Evolutionary conservation across 345 rosid species (phyloP), one percentile per base, ranked within the genome.

Genomic region (Murraya paniculata): DNA sequence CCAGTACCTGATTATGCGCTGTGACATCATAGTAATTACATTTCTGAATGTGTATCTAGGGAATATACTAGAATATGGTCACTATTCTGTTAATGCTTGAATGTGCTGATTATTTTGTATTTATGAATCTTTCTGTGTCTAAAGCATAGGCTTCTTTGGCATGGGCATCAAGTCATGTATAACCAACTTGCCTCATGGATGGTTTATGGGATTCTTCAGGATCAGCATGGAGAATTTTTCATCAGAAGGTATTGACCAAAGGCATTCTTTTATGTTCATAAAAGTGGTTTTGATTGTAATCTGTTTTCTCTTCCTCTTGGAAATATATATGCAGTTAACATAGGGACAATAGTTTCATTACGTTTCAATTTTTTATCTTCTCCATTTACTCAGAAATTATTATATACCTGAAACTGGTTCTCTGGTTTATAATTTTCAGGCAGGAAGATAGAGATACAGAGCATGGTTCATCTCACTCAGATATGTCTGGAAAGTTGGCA

Each of bases 121-220:
- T 28, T 74, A 33, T 79, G 56, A 55, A 59, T 76, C 36, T 69
- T 60, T 64, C 45, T 81, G 73, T 58, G 73, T 64, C 71, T 69
- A 82, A 81, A 83, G 69, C 71, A 74, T 78, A 95, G 98, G 91
- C 98, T 95, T 85, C 95, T 92, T 84, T 95, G 99, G 99, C 97
- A 95, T 68, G 98, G 97, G 72, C 98, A 94, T 84, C 99, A 94
- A 80, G 97, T 95, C 77, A 83, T 95, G 92, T 93, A 92, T 82
- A 92, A 89, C 85, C 99, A 94, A 78, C 98, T 95, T 74, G 97
- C 97, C 0, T 89, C 98, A 74, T 93, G 98, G 99, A 89, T 92
- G 95, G 91, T 95, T 71, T 94, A 93, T 85, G 99, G 99, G 77
- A 93, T 95, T 86, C 94, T 92, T 81, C 99, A 95, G 84, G 99